A percentile compares a stretch with the other conserved stretches of the same genome.
Conservation (phyloP, 1,284 basidiomycete species). For the Cutaneotrichosporon sp. region DNA sequence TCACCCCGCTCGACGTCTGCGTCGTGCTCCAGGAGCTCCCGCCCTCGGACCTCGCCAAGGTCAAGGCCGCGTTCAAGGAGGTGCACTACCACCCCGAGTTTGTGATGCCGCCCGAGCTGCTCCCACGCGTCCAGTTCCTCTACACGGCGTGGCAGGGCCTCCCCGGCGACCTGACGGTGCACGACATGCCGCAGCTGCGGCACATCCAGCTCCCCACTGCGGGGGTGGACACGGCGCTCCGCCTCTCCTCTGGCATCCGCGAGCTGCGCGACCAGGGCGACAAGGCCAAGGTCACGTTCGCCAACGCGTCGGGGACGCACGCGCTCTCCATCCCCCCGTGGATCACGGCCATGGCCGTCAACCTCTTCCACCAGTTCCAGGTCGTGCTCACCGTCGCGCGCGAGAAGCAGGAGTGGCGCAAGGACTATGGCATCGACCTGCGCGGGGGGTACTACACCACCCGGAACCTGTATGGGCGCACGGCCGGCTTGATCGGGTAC, state of each 20-base stretch:
- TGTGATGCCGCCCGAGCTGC: background rate
- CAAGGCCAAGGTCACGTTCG: slow-evolving; percentile 30
- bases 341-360: slow-evolving; percentile 40
- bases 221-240: slow-evolving; percentile 37
- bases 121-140: slow-evolving; percentile 15
- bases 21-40: slow-evolving; percentile 28
- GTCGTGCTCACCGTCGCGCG: slow-evolving; percentile 37
- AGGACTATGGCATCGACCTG: slow-evolving; percentile 32
- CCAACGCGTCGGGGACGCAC: slow-evolving; percentile 47
- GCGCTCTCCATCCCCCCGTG: slow-evolving; percentile 48
- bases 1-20: slow-evolving; percentile 15
- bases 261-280: slow-evolving; percentile 11
- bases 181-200: slow-evolving; percentile 33
- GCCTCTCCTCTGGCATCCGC: slow-evolving; percentile 18
- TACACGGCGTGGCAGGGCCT: slow-evolving; percentile 17
- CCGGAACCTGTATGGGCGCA: slow-evolving; percentile 37
- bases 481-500: slow-evolving; percentile 47
- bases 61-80: slow-evolving; percentile 36
- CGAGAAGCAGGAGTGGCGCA: slow-evolving; percentile 36
- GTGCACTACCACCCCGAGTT: slow-evolving; percentile 38
- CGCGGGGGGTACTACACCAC: slow-evolving; percentile 35
- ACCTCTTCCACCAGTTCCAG: slow-evolving; percentile 42
- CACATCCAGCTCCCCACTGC: slow-evolving; percentile 44
- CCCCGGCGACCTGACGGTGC: slow-evolving; percentile 17
- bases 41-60: slow-evolving; percentile 23